These are phyloP conservation scores for Starmerella bombi DNA, from an alignment of 805 yeast species.

Conservation along the genomic window DNA sequence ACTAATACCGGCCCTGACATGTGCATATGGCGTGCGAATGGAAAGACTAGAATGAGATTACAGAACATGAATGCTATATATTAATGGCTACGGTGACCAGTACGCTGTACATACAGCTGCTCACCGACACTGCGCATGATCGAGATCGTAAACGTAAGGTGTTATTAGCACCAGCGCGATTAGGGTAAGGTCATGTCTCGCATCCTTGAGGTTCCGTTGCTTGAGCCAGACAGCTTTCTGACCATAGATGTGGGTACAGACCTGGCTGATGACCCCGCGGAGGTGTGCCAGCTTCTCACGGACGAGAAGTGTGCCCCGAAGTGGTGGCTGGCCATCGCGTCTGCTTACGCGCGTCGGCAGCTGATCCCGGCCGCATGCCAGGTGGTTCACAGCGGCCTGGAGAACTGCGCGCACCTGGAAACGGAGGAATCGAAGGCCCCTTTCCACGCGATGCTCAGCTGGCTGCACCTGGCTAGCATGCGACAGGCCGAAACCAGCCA, in stretches of 20 bases:
- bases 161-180: no score
- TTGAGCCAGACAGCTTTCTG: constrained; percentile 69
- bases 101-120: no score
- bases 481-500: constrained; percentile 24
- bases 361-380: constrained; percentile 48
- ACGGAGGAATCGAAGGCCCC: constrained; percentile 35
- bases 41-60: no score
- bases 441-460: constrained; percentile 51
- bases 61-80: no score
- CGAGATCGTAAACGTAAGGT: no score
- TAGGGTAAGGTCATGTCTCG: constrained; percentile 18
- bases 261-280: constrained; percentile 79
- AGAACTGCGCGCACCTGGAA: constrained; percentile 20
- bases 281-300: constrained; percentile 60
- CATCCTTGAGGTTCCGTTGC: constrained; percentile 56
- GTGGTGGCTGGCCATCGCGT: constrained; percentile 77
- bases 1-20: no score
- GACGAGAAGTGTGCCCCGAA: constrained; percentile 64
- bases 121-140: no score
- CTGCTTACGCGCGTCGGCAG: constrained; percentile 59
- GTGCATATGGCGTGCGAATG: no score
- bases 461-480: constrained; percentile 41
- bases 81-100: no score
- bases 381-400: constrained; percentile 49
- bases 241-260: constrained; percentile 70